Base-by-base conservation (phyloP, 805 yeast genomes). In the Candida chilensis region DNA sequence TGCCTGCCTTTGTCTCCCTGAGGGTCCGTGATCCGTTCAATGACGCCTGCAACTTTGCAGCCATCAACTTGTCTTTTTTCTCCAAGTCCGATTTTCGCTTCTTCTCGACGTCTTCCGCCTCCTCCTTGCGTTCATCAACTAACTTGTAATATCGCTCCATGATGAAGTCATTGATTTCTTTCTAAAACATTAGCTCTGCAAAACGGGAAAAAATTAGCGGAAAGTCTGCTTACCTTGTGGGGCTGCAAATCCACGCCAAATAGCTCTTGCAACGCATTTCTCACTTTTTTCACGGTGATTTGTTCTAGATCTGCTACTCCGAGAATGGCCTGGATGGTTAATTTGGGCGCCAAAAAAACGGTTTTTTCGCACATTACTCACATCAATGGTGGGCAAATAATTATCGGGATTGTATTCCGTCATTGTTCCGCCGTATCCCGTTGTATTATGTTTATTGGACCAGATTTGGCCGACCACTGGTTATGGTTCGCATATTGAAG, bases 181-280 rank as follows among this genome's bases (percentile, higher is more conserved):
- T 69, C 65, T 78, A 24, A 24, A 22, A 5, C 9, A 5, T 4
- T 18, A 25, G 5, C 15, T 18, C 13, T 20, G n/a, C 7, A 6
- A 15, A 9, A 17, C 12, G 12, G 18, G 16, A 26, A 26, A 10
- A 26, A n/a, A n/a, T n/a, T n/a, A n/a, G n/a, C n/a, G 13, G 16
- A 14, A 24, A n/a, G 7, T 24, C 12, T 27, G 57, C 65, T 36
- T 57, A 59, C 66, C 41, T 67, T 60, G 34, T 67, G 56, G 1
- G 59, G 56, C 14, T 43, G 54, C 26, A 81, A 60, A 38, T 79
- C 75, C 1, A 67, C 59, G 4, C 67, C 71, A 42, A 76, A 81
- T 19, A 84, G 57, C 37, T 72, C 82, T 46, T 78, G 85, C n/a
- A 84, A 44, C 0, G 88, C 90, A 35, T 67, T 64, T 37, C 94